These are phyloP conservation scores for Plantago major DNA, from an alignment of 257 asterid species.

Conservation along the genomic window DNA sequence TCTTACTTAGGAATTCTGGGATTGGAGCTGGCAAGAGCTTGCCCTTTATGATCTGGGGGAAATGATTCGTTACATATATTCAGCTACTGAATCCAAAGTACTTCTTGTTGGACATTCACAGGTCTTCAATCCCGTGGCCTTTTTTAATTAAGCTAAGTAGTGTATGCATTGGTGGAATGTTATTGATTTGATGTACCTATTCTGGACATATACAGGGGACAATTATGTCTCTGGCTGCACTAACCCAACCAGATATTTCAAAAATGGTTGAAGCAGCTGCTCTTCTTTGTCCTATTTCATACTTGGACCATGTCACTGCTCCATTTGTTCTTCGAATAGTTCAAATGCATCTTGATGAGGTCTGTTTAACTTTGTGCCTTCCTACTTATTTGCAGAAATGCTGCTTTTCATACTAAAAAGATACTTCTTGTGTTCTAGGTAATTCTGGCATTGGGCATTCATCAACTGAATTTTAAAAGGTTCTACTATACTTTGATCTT, in stretches of 20 bases:
- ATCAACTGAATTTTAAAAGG: conserved; percentile 93
- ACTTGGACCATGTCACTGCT: conserved; percentile 71
- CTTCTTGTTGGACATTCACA: conserved; percentile 92
- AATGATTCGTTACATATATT: conserved; percentile 63
- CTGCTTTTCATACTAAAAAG: conserved; percentile 16
- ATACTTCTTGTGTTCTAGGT: conserved; percentile 35
- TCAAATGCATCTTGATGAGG: conserved; percentile 77
- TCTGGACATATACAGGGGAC: conserved; percentile 62
- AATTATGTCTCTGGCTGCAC: conserved; percentile 91
- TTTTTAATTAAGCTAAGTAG: neutral
- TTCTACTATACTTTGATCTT: conserved; percentile 21
- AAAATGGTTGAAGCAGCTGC: conserved; percentile 93
- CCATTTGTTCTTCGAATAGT: conserved; percentile 63
- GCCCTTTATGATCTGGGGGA: conserved; percentile 82
- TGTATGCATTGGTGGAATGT: conserved; percentile 12
- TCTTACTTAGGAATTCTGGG: conserved; percentile 79
- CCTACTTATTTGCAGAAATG: conserved; percentile 13
- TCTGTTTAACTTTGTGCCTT: conserved; percentile 26
- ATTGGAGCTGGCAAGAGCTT: conserved; percentile 99
- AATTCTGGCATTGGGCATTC: conserved; percentile 75
- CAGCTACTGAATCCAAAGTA: conserved; percentile 59
- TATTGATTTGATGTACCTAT: conserved; percentile 7
- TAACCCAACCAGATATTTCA: conserved; percentile 76
- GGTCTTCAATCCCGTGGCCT: conserved; percentile 40
- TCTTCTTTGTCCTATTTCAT: conserved; percentile 89